Percentiles rank a stretch among this genome's conserved stretches.
Evolutionary conservation across 179 eudicot species (phyloP).

Genomic region (Beta corolliflora): DNA sequence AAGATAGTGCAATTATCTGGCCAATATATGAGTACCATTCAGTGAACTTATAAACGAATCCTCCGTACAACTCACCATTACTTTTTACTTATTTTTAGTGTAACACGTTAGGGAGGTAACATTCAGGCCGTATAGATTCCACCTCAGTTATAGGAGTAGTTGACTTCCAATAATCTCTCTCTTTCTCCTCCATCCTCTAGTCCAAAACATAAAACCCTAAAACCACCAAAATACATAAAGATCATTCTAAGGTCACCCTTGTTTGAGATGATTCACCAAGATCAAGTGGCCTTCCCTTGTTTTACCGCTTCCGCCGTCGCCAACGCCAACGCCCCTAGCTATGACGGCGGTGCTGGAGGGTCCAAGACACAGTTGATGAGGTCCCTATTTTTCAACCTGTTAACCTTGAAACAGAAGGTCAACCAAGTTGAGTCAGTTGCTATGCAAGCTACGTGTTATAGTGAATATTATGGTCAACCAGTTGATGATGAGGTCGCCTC

Average conservation of each 20-base stretch:
- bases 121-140: conserved; percentile 30
- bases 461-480: conserved; percentile 1
- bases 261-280: conserved; percentile 8
- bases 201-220: background rate
- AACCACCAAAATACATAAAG: too few relatives aligned
- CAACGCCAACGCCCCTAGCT: conserved; percentile 21
- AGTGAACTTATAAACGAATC: background rate
- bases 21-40: background rate
- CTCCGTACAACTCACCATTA: background rate
- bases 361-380: conserved; percentile 27
- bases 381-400: conserved; percentile 47
- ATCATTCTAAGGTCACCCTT: background rate
- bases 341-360: conserved; percentile 7
- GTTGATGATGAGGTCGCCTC: conserved; percentile 22
- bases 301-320: conserved; percentile 18
- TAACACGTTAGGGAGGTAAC: conserved; percentile 36
- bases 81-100: background rate
- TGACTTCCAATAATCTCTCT: conserved; percentile 32
- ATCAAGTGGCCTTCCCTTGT: conserved; percentile 21
- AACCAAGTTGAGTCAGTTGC: conserved; percentile 50
- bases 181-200: background rate
- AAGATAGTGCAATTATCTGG: background rate
- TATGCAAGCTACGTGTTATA: background rate
- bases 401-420: conserved; percentile 51
- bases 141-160: conserved; percentile 13